Conservation (phyloP, 169 alveolate species). For the Cryptosporidium viatorum region DNA sequence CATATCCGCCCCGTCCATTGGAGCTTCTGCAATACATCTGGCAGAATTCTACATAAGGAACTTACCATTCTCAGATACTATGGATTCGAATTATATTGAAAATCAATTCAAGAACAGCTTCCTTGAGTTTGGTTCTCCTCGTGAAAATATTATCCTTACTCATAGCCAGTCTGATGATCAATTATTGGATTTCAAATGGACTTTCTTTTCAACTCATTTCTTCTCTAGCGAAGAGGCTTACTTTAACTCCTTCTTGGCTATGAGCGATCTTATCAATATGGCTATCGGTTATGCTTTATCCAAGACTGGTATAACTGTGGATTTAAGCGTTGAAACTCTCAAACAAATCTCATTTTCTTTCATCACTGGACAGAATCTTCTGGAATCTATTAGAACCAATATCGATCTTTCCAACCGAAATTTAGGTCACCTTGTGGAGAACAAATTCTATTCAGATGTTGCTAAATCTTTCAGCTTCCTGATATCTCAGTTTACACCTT, state of each 20-base stretch:
- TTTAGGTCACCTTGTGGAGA: neutral
- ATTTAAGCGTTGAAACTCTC: neutral
- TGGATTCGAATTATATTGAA: slow-evolving; percentile 4
- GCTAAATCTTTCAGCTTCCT: slow-evolving; percentile 20
- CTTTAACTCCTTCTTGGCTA: neutral
- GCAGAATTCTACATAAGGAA: neutral
- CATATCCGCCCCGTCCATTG: slow-evolving; percentile 58
- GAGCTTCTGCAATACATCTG: slow-evolving; percentile 38
- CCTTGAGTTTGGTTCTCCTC: slow-evolving; percentile 38
- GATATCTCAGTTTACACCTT: neutral
- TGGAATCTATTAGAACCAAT: slow-evolving; percentile 1
- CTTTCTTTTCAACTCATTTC: slow-evolving; percentile 12
- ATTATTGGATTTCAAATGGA: neutral
- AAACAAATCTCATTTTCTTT: slow-evolving; percentile 8
- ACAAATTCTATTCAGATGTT: neutral
- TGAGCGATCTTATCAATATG: neutral
- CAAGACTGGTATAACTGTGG: neutral
- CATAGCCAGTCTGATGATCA: neutral
- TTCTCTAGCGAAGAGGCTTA: neutral
- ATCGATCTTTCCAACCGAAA: neutral
- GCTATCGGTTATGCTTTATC: neutral
- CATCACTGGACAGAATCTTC: slow-evolving; percentile 24
- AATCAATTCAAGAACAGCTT: neutral
- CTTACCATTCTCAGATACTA: neutral
- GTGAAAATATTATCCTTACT: neutral